phyloP scores from a whole-genome alignment of 2,329 filamentous ascomycete genomes.

The Trichoderma brevicompactum region DNA sequence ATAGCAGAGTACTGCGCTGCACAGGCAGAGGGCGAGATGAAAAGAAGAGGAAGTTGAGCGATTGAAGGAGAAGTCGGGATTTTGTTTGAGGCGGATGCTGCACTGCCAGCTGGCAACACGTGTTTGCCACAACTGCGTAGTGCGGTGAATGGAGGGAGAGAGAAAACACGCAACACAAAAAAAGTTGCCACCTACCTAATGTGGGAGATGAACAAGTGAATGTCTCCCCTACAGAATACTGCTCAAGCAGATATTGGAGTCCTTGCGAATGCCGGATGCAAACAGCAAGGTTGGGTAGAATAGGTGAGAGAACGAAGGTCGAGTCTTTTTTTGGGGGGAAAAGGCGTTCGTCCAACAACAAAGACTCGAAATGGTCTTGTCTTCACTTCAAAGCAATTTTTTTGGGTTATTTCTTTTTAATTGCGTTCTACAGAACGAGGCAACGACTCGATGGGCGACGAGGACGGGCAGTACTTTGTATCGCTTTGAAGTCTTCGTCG shows the following conservation, averaged over 20 bases:
- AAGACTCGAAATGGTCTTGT: slow-evolving; percentile 35
- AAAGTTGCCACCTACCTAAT: slow-evolving; percentile 58
- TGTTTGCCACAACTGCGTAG: slow-evolving; percentile 17
- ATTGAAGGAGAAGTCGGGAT: slow-evolving; percentile 34
- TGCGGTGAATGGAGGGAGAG: slow-evolving; percentile 22
- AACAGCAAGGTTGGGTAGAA: slow-evolving; percentile 27
- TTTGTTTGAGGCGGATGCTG: slow-evolving; percentile 30
- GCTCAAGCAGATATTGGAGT: slow-evolving; percentile 38
- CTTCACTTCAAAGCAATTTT: slow-evolving; percentile 39
- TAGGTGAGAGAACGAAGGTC: slow-evolving; percentile 23
- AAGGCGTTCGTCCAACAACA: slow-evolving; percentile 27
- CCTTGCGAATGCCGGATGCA: slow-evolving; percentile 35
- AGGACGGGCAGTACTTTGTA: slow-evolving; percentile 37
- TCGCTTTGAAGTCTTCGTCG: slow-evolving; percentile 41
- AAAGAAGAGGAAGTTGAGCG: slow-evolving; percentile 34
- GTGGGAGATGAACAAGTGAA: slow-evolving; percentile 97
- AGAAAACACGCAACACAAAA: slow-evolving; percentile 3
- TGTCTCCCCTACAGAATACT: slow-evolving; percentile 77
- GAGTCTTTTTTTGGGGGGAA: slow-evolving; percentile 8
- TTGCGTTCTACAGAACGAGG: slow-evolving; percentile 46
- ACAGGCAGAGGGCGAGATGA: slow-evolving; percentile 31
- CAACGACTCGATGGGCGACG: slow-evolving; percentile 36
- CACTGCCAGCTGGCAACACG: slow-evolving; percentile 19
- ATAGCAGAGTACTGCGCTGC: slow-evolving; percentile 6
- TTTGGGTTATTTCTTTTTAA: slow-evolving; percentile 29